Evolutionary conservation across 2,329 filamentous ascomycete species (phyloP).

Genomic region (Pseudogymnoascus pannorum): DNA sequence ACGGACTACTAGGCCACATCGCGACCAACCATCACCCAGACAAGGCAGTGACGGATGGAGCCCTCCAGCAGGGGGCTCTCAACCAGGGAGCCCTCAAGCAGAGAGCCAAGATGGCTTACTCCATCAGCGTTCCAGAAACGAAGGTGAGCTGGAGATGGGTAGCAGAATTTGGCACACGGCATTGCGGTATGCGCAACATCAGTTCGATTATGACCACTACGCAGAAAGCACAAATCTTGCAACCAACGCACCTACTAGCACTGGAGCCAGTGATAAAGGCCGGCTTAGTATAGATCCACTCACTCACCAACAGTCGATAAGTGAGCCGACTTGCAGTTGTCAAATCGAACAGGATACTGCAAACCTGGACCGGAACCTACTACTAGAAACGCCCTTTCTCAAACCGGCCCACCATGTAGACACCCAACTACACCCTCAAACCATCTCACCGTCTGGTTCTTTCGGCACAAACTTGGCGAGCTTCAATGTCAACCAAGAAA

Average conservation of each 20-base stretch:
- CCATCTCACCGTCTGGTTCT: neutral
- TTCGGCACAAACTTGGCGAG: constrained; percentile 9
- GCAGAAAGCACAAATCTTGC: neutral
- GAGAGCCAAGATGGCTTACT: constrained; percentile 9
- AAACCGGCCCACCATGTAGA: constrained; percentile 4
- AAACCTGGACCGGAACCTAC: constrained; percentile 18
- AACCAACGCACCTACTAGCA: neutral
- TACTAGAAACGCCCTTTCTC: constrained; percentile 16
- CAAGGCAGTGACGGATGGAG: constrained; percentile 1
- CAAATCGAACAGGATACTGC: constrained; percentile 16
- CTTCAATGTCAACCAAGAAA: constrained; percentile 1
- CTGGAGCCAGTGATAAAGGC: neutral
- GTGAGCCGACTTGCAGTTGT: constrained; percentile 7
- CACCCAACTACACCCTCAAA: neutral
- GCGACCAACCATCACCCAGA: neutral
- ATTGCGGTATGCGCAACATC: constrained; percentile 9
- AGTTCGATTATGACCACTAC: constrained; percentile 1
- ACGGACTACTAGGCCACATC: constrained; percentile 2
- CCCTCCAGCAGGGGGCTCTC: neutral
- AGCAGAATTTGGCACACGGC: constrained; percentile 2
- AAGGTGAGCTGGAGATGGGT: constrained; percentile 10
- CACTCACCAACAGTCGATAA: constrained; percentile 10
- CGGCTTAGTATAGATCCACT: constrained; percentile 1
- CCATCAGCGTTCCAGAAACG: constrained; percentile 4
- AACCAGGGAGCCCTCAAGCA: neutral